phyloP scores from a whole-genome alignment of 116 monocot genomes.

The Dioscorea cayenensis region DNA sequence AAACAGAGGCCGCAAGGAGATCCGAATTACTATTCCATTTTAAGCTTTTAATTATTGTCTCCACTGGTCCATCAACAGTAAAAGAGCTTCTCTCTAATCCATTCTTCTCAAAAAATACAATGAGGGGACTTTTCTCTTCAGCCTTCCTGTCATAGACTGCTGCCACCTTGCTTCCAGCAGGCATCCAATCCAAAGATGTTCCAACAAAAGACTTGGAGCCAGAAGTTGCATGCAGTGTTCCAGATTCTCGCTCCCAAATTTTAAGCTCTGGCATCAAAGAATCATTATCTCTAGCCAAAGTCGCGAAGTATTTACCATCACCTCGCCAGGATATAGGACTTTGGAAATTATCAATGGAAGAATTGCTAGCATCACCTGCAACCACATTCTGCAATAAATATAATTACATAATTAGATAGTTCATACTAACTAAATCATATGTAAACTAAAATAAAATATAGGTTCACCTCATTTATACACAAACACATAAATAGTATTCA shows the following conservation, averaged over 20 bases:
- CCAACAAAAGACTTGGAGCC: conserved; percentile 47
- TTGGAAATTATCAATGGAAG: conserved; percentile 17
- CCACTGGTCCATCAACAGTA: conserved; percentile 42
- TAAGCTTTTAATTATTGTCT: conserved; percentile 35
- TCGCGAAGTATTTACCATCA: conserved; percentile 94
- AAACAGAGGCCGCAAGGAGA: conserved; percentile 60
- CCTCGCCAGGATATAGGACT: conserved; percentile 84
- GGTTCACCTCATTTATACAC: neutral
- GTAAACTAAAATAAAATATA: neutral
- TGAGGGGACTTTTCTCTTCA: conserved; percentile 49
- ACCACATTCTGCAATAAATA: conserved; percentile 31
- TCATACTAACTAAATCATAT: neutral
- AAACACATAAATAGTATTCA: neutral
- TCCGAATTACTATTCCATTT: conserved; percentile 92
- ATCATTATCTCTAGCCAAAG: conserved; percentile 34
- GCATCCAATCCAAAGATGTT: conserved; percentile 89
- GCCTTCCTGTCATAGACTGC: conserved; percentile 42
- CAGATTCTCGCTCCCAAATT: conserved; percentile 93
- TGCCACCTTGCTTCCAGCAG: conserved; percentile 82
- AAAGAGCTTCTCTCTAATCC: conserved; percentile 85
- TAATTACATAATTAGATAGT: conserved; percentile 7
- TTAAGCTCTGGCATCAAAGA: conserved; percentile 48
- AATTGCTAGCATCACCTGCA: conserved; percentile 11
- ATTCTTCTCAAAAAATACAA: conserved; percentile 94
- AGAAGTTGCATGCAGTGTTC: conserved; percentile 57